Percentiles rank a stretch among this genome's conserved stretches.
Evolutionary conservation across 176 grass and related monocot genomes (phyloP).

Genomic region (Hordeum marinum): DNA sequence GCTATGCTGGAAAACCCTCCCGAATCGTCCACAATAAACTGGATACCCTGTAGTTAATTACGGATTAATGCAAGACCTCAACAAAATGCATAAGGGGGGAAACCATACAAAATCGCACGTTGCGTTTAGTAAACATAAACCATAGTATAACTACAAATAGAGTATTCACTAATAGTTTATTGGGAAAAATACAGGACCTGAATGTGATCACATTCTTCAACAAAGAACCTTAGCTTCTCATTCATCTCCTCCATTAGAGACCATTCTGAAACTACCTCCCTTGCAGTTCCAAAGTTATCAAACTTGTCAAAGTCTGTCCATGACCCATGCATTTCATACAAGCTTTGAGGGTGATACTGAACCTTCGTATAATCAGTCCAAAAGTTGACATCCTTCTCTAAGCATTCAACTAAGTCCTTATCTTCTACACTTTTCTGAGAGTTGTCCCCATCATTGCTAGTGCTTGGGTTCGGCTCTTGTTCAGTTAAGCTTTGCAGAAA

Average conservation of each 20-base stretch:
- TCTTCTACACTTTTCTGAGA: slow-evolving; percentile 42
- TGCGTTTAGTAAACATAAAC: not conserved
- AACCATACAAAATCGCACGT: not conserved
- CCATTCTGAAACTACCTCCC: slow-evolving; percentile 72
- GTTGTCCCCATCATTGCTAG: slow-evolving; percentile 14
- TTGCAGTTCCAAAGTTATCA: slow-evolving; percentile 65
- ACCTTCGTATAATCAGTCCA: slow-evolving; percentile 97
- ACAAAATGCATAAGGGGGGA: not conserved
- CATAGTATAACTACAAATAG: not conserved
- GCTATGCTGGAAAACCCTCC: slow-evolving; percentile 70
- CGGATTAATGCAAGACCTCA: not conserved
- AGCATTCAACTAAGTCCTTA: slow-evolving; percentile 59
- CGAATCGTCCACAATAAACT: slow-evolving; percentile 63
- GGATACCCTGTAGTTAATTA: slow-evolving; percentile 65
- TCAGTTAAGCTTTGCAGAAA: slow-evolving; percentile 91
- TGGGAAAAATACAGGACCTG: slow-evolving; percentile 55
- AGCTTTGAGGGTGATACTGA: slow-evolving; percentile 81
- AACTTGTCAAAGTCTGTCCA: slow-evolving; percentile 93
- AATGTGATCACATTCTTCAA: slow-evolving; percentile 98
- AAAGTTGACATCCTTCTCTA: slow-evolving; percentile 67
- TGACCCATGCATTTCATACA: slow-evolving; percentile 74
- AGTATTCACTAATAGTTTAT: slow-evolving; percentile 13
- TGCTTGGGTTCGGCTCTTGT: slow-evolving; percentile 44
- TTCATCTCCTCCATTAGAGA: slow-evolving; percentile 87
- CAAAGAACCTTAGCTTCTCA: slow-evolving; percentile 86